A percentile compares a stretch with the other conserved stretches of the same genome.
phyloP scores from a whole-genome alignment of 2,329 filamentous ascomycete genomes.

The Fusarium lyarnte region DNA sequence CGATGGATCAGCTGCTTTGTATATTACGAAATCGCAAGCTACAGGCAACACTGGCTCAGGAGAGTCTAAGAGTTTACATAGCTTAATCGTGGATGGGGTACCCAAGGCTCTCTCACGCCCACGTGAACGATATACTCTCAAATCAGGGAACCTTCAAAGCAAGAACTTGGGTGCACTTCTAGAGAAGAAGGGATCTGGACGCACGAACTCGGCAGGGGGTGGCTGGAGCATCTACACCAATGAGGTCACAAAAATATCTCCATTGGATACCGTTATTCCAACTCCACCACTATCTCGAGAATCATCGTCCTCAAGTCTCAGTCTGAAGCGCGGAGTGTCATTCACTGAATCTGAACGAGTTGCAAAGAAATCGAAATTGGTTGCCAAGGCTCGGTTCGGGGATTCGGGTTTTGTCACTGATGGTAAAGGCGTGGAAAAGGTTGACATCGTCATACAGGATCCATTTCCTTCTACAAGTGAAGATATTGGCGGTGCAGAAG shows the following conservation, averaged over 20 bases:
- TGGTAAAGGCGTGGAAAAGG: slow-evolving; percentile 68
- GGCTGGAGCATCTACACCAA: slow-evolving; percentile 84
- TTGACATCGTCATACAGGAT: slow-evolving; percentile 70
- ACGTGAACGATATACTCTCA: slow-evolving; percentile 75
- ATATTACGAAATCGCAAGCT: slow-evolving; percentile 65
- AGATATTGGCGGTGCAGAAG: slow-evolving; percentile 38
- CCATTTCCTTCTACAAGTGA: slow-evolving; percentile 55
- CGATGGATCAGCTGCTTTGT: slow-evolving; percentile 80
- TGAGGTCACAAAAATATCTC: slow-evolving; percentile 63
- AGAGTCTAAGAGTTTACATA: slow-evolving; percentile 72
- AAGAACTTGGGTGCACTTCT: slow-evolving; percentile 77
- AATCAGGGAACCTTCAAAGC: slow-evolving; percentile 73
- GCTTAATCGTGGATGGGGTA: slow-evolving; percentile 79
- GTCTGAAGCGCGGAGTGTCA: slow-evolving; percentile 42
- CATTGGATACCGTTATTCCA: slow-evolving; percentile 63
- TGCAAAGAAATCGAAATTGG: slow-evolving; percentile 66
- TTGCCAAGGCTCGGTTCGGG: slow-evolving; percentile 78
- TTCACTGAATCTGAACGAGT: slow-evolving; percentile 46
- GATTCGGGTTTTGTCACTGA: slow-evolving; percentile 64
- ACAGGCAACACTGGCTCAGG: slow-evolving; percentile 53
- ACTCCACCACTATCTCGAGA: slow-evolving; percentile 55
- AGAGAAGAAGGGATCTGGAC: slow-evolving; percentile 73
- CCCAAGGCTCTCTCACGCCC: slow-evolving; percentile 84
- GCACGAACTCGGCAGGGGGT: slow-evolving; percentile 76
- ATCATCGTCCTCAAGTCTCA: slow-evolving; percentile 42